phyloP scores from a whole-genome alignment of 2,329 filamentous ascomycete genomes.

The Tolypocladium inflatum region DNA sequence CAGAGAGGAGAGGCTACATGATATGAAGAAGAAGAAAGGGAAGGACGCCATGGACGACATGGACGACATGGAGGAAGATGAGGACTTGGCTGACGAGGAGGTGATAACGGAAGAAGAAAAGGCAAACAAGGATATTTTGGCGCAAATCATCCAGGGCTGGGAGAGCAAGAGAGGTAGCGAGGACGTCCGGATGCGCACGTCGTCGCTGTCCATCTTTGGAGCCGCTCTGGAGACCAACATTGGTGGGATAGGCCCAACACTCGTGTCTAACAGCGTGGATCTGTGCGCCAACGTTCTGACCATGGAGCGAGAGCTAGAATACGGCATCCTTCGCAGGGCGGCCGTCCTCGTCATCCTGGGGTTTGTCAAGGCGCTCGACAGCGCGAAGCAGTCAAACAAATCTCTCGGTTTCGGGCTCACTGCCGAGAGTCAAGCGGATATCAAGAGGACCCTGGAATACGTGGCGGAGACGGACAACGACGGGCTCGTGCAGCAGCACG shows the following conservation, averaged over 20 bases:
- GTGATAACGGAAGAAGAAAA: slow-evolving; percentile 32
- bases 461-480: slow-evolving; percentile 58
- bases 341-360: slow-evolving; percentile 55
- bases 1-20: slow-evolving; percentile 37
- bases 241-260: slow-evolving; percentile 39
- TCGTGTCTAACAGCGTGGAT: slow-evolving; percentile 50
- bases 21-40: slow-evolving; percentile 36
- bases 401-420: slow-evolving; percentile 44
- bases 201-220: slow-evolving; percentile 57
- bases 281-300: slow-evolving; percentile 52
- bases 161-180: slow-evolving; percentile 55
- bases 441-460: slow-evolving; percentile 54
- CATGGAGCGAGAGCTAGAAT: slow-evolving; percentile 50
- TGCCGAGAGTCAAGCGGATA: slow-evolving; percentile 46
- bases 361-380: slow-evolving; percentile 51
- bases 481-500: slow-evolving; percentile 58
- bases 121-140: slow-evolving; percentile 39
- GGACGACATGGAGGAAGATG: slow-evolving; percentile 31
- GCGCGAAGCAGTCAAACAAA: slow-evolving; percentile 34
- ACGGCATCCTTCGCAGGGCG: slow-evolving; percentile 56
- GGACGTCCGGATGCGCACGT: slow-evolving; percentile 60
- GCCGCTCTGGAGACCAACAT: slow-evolving; percentile 51
- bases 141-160: slow-evolving; percentile 58
- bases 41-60: no score
- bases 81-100: slow-evolving; percentile 36